Conservation (phyloP, 1,284 basidiomycete species). For the Marasmius fiardii region DNA sequence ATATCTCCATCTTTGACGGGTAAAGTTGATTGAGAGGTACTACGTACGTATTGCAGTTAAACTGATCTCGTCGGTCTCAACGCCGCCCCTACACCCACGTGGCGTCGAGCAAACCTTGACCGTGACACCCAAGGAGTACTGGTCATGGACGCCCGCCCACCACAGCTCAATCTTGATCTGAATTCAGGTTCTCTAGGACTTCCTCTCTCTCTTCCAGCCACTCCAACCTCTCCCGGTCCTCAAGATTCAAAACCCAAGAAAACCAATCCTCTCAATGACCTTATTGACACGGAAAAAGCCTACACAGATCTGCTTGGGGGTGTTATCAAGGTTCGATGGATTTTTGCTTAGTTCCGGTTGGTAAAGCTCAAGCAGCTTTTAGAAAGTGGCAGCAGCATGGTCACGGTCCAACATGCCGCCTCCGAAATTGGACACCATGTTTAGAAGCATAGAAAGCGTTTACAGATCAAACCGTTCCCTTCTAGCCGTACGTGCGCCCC, state of each 20-base stretch:
- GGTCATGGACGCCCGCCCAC: constrained; percentile 17
- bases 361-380: constrained; percentile 16
- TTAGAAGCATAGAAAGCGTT: constrained; percentile 87
- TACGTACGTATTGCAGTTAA: background rate
- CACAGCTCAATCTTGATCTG: constrained; percentile 21
- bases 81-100: background rate
- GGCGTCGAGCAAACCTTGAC: background rate
- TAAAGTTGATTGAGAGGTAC: too few species aligned
- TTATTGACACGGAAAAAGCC: constrained; percentile 89
- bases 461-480: constrained; percentile 90
- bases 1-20: background rate
- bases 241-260: constrained; percentile 53
- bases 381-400: constrained; percentile 98
- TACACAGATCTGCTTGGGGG: constrained; percentile 93
- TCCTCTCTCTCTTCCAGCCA: constrained; percentile 30
- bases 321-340: constrained; percentile 80
- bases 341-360: constrained; percentile 8
- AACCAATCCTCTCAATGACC: constrained; percentile 84
- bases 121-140: background rate
- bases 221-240: constrained; percentile 30
- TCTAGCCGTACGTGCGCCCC: constrained; percentile 53
- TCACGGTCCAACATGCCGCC: constrained; percentile 93
- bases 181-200: constrained; percentile 19
- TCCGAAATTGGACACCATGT: constrained; percentile 89
- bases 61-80: background rate